Evolutionary conservation across 129 eudicot species (phyloP).

Genomic region (Silybum marianum): DNA sequence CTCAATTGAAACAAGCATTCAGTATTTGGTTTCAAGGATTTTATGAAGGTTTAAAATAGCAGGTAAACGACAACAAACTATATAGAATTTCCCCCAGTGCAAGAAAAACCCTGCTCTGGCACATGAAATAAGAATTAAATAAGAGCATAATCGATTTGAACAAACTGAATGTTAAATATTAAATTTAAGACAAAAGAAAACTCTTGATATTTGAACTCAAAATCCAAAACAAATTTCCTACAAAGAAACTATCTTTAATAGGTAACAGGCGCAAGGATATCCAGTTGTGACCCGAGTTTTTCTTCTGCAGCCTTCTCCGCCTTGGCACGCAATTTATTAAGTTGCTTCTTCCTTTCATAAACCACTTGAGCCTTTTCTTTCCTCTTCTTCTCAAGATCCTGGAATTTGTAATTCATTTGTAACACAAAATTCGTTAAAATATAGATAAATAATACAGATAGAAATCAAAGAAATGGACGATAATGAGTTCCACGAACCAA

Average conservation of each 20-base stretch:
- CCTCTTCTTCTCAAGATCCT: constrained; percentile 89
- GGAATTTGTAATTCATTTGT: not conserved
- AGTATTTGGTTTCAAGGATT: too few relatives aligned
- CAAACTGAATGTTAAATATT: not conserved
- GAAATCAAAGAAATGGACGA: too few relatives aligned
- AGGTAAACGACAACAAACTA: too few relatives aligned
- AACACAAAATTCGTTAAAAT: not conserved
- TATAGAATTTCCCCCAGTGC: too few relatives aligned
- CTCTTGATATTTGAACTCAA: constrained; percentile 16
- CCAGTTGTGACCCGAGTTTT: constrained; percentile 61
- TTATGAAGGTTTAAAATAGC: too few relatives aligned
- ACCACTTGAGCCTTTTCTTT: constrained; percentile 65
- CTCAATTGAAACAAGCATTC: too few relatives aligned
- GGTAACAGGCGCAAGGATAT: constrained; percentile 60
- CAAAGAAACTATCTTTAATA: constrained; percentile 33
- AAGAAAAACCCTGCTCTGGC: too few relatives aligned
- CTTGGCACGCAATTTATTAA: constrained; percentile 53
- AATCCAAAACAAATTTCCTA: constrained; percentile 37
- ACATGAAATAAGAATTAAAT: not conserved
- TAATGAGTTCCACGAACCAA: not conserved
- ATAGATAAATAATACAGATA: not conserved
- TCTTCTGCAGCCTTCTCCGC: constrained; percentile 76
- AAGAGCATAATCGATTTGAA: not conserved
- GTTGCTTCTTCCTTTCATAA: constrained; percentile 76
- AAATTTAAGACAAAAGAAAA: constrained; percentile 14